Evolutionary conservation across 495 filamentous ascomycete species (phyloP), one percentile per base, ranked within the genome.

Genomic region (Astrothelium macrocarpum): DNA sequence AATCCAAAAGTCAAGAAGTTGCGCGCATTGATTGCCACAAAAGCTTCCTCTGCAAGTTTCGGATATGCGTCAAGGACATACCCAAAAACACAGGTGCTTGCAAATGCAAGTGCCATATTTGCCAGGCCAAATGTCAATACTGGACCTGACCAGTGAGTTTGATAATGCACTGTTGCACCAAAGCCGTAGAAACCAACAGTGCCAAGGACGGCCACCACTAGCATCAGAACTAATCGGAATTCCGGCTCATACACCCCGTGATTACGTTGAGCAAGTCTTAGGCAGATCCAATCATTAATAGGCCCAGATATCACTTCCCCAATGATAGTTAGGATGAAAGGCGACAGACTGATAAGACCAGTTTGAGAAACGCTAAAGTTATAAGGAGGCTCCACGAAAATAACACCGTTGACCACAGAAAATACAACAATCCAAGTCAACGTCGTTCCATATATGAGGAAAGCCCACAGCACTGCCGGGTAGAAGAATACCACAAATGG

Each of bases 161-260:
- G 68, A 49, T 71, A 78, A 53, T 84, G 77, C 42, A 84, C 76
- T n/a, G 84, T 77, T 53, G 79, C 81, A 26, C 85, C 84, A n/a
- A 81, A 82, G 65, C 84, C 81, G 43, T 81, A 80, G 65, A 85
- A 86, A 42, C 84, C 85, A 10, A 73, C 73, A 3, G 76, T 68
- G n/a, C 74, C 75, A 2, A 81, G 63, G 10, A 81, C 31, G 34
- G 72, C 71, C 1, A 77, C 77, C 16, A 81, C 73, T 62, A 76
- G 58, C 68, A 82, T 78, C 1, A 81, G 73, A 10, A 78, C 76
- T 10, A 85, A 71, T 12, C 82, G 74, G 65, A 82, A 81, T 70
- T 85, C 82, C 3, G 82, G 82, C 71, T 82, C 78, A 68, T 81
- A 82, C 60, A 83, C 74, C 20, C 79, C 78, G 34, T 69, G 67